These are phyloP conservation scores for Thelonectria olida DNA, from an alignment of 2,329 filamentous ascomycete species.

Conservation along the genomic window DNA sequence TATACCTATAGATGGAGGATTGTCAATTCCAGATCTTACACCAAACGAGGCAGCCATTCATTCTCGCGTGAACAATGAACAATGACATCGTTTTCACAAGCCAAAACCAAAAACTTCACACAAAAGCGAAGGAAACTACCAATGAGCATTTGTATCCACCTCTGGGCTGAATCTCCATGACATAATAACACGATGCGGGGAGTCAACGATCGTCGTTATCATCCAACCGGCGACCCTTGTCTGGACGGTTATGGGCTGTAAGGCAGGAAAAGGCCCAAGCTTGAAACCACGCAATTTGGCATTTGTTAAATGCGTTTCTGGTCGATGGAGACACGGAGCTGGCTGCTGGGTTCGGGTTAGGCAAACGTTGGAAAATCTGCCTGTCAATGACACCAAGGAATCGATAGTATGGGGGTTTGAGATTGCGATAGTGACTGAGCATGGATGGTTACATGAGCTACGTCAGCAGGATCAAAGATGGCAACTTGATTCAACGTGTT, in stretches of 20 bases:
- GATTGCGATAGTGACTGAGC: neutral
- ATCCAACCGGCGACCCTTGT: neutral
- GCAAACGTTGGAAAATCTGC: neutral
- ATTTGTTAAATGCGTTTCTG: neutral
- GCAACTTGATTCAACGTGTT: no score
- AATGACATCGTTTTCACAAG: neutral
- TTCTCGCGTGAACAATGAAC: no score
- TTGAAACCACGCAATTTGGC: neutral
- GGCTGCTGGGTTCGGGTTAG: conserved; percentile 4
- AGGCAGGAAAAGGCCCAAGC: conserved; percentile 1
- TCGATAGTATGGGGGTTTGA: no score
- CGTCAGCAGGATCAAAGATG: neutral
- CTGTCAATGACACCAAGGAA: neutral
- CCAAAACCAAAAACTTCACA: neutral
- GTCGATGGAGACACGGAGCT: conserved; percentile 1
- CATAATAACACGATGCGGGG: conserved; percentile 1
- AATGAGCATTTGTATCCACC: conserved; percentile 9
- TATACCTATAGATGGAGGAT: neutral
- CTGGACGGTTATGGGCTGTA: neutral
- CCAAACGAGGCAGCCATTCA: neutral
- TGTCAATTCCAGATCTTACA: neutral
- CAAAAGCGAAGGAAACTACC: neutral
- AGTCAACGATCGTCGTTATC: neutral
- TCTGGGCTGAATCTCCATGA: conserved; percentile 18
- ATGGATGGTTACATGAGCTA: conserved; percentile 4